Evolutionary conservation across 2,329 filamentous ascomycete genomes (phyloP).

Genomic region (Fusarium sp.): DNA sequence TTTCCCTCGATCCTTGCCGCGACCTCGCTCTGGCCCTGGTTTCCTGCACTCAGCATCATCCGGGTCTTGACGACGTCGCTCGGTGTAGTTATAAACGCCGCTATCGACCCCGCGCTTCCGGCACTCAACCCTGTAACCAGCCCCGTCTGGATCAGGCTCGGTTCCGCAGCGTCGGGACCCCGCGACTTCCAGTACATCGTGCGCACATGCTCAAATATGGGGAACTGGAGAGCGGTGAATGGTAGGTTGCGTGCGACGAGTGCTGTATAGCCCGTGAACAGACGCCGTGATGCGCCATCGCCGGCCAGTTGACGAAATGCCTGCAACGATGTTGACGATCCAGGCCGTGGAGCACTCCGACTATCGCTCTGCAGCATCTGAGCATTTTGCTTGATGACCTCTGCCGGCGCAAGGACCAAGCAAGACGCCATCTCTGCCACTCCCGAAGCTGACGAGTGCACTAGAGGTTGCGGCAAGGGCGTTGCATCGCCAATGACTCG

Average conservation of each 20-base stretch:
- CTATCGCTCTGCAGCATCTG: slow-evolving; percentile 71
- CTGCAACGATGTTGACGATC: slow-evolving; percentile 56
- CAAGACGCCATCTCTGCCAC: slow-evolving; percentile 85
- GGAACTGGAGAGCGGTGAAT: slow-evolving; percentile 89
- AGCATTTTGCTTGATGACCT: slow-evolving; percentile 93
- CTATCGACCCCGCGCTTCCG: slow-evolving; percentile 75
- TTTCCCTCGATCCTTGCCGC: slow-evolving; percentile 38
- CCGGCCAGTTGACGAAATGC: slow-evolving; percentile 61
- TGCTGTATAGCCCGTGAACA: slow-evolving; percentile 79
- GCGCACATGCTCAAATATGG: slow-evolving; percentile 80
- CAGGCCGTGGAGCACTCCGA: slow-evolving; percentile 15
- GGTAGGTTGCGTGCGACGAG: slow-evolving; percentile 84
- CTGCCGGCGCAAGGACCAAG: slow-evolving; percentile 84
- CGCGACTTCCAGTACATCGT: slow-evolving; percentile 56
- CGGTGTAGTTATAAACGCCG: slow-evolving; percentile 85
- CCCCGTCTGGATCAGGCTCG: slow-evolving; percentile 69
- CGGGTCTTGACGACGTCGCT: slow-evolving; percentile 90
- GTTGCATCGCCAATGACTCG: slow-evolving; percentile 62
- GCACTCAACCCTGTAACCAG: slow-evolving; percentile 77
- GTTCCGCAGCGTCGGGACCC: slow-evolving; percentile 37
- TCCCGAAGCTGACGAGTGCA: slow-evolving; percentile 78
- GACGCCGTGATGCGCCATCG: slow-evolving; percentile 64
- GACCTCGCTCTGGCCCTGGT: slow-evolving; percentile 12
- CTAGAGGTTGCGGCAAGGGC: slow-evolving; percentile 70
- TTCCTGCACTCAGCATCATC: slow-evolving; percentile 77